phyloP scores from a whole-genome alignment of 352 stramenopile species.

The Plasmopara muralis region DNA sequence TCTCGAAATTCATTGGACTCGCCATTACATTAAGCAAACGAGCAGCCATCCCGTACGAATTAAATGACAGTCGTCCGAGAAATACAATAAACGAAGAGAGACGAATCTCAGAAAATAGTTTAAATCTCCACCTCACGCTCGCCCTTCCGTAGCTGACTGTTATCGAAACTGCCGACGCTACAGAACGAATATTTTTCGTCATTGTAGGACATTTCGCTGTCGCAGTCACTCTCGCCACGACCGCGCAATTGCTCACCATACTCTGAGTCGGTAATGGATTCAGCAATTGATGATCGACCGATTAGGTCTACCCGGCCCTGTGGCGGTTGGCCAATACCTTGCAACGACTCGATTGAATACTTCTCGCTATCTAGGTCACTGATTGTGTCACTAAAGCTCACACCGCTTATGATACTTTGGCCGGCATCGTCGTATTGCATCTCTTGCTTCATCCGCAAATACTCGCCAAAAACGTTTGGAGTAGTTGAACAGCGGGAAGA shows the following conservation, averaged over 20 bases:
- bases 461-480: slow-evolving; percentile 65
- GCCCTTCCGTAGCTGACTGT: slow-evolving; percentile 30
- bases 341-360: slow-evolving; percentile 49
- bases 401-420: slow-evolving; percentile 19
- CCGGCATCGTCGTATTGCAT: slow-evolving; percentile 54
- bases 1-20: too few species aligned
- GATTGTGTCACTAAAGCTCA: slow-evolving; percentile 41
- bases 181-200: slow-evolving; percentile 77
- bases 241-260: slow-evolving; percentile 46
- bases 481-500: slow-evolving; percentile 40
- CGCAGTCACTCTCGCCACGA: slow-evolving; percentile 59
- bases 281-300: slow-evolving; percentile 30
- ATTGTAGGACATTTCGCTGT: slow-evolving; percentile 78
- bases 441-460: slow-evolving; percentile 73
- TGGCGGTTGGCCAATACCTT: slow-evolving; percentile 20
- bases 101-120: slow-evolving; percentile 2
- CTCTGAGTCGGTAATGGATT: slow-evolving; percentile 57
- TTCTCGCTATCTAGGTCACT: slow-evolving; percentile 58
- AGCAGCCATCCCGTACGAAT: slow-evolving; percentile 21
- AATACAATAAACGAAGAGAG: slow-evolving; percentile 8
- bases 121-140: slow-evolving; percentile 72
- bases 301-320: slow-evolving; percentile 18
- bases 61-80: slow-evolving; percentile 8
- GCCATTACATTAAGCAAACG: too few species aligned
- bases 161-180: slow-evolving; percentile 32